Conservation (phyloP, 108 stramenopile species). For the Cyclotella distinguenda region DNA sequence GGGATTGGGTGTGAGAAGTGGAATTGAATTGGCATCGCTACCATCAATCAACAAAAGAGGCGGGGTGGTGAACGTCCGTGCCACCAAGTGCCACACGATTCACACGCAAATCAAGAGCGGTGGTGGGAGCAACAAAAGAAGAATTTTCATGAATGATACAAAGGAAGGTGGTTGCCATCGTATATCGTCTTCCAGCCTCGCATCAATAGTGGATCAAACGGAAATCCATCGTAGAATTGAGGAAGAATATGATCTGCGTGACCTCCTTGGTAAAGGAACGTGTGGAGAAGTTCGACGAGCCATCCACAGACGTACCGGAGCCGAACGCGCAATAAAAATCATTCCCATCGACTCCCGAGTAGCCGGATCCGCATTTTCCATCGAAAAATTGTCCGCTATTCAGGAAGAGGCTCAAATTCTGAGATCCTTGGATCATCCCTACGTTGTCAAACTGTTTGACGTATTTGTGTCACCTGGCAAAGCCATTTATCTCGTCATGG, state of each 20-base stretch:
- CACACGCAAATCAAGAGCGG: background rate
- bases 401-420: conserved; percentile 85
- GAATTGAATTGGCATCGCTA: background rate
- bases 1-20: background rate
- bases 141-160: background rate
- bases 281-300: conserved; percentile 90
- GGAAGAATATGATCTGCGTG: conserved; percentile 88
- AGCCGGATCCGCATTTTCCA: conserved; percentile 33
- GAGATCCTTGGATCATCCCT: conserved; percentile 83
- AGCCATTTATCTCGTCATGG: conserved; percentile 86
- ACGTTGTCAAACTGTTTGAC: conserved; percentile 88
- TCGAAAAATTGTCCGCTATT: conserved; percentile 41
- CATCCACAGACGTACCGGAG: conserved; percentile 81
- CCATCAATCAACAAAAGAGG: background rate
- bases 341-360: conserved; percentile 57
- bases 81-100: conserved; percentile 28
- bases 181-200: background rate
- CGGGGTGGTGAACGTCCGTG: conserved; percentile 19
- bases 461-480: conserved; percentile 73
- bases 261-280: conserved; percentile 87
- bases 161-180: too few relatives aligned
- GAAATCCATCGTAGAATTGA: conserved; percentile 47
- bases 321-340: conserved; percentile 89
- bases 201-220: conserved; percentile 1
- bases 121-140: conserved; percentile 9